Conservation (phyloP, 345 rosid genomes). For the Eucalyptus sp. region DNA sequence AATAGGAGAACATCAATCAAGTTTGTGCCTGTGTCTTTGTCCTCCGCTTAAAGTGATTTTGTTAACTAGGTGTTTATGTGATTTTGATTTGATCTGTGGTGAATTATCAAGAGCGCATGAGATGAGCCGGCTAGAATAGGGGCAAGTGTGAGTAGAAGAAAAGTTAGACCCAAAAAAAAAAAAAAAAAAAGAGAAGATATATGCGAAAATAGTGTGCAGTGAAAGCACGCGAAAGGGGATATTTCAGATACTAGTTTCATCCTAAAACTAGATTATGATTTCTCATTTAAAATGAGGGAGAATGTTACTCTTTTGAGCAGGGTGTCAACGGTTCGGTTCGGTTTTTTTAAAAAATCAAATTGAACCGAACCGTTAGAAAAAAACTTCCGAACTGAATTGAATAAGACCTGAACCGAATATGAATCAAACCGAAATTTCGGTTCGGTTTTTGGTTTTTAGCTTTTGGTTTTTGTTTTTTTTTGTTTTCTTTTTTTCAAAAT, state of each 20-base stretch:
- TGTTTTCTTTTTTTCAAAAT: too few species aligned
- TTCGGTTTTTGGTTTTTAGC: too few species aligned
- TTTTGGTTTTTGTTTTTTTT: too few species aligned
- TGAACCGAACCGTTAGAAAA: too few species aligned
- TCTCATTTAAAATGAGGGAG: not conserved
- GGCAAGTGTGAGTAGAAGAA: not conserved
- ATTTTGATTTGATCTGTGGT: not conserved
- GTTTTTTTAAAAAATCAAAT: too few species aligned
- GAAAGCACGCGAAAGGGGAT: not conserved
- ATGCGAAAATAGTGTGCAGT: not conserved
- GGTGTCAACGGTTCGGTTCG: too few species aligned
- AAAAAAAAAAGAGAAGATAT: not conserved
- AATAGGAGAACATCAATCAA: not conserved
- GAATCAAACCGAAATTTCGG: too few species aligned
- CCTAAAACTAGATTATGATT: not conserved
- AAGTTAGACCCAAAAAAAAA: too few species aligned
- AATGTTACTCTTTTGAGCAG: not conserved
- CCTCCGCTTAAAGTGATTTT: not conserved
- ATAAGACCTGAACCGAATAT: too few species aligned
- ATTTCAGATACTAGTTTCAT: not conserved
- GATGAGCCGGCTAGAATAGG: not conserved
- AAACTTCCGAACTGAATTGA: too few species aligned
- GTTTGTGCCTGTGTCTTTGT: not conserved
- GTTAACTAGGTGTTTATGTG: not conserved
- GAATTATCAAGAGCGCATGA: not conserved